Percentiles rank a stretch among this genome's conserved stretches.
Evolutionary conservation across 1,284 basidiomycete species (phyloP).

Genomic region (Malassezia dermatis): DNA sequence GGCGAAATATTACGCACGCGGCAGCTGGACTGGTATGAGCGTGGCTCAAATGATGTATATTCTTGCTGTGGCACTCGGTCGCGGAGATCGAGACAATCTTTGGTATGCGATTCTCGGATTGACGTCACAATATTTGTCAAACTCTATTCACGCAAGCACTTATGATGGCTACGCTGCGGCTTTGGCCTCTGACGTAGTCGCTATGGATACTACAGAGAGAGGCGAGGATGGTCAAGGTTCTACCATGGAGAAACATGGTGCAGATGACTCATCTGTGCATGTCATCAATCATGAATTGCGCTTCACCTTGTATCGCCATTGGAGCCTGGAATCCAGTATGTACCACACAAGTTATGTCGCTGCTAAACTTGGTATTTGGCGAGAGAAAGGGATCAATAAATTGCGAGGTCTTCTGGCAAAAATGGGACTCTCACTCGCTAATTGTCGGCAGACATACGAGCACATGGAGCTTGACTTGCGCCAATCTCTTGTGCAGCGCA

Average conservation of each 20-base stretch:
- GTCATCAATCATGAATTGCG: constrained; percentile 49
- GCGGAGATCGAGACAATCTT: constrained; percentile 81
- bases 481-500: constrained; percentile 65
- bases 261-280: constrained; percentile 38
- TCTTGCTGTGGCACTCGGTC: constrained; percentile 74
- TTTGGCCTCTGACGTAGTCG: constrained; percentile 35
- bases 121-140: constrained; percentile 80
- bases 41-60: constrained; percentile 80
- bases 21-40: constrained; percentile 79
- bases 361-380: constrained; percentile 88
- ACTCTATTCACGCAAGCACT: constrained; percentile 70
- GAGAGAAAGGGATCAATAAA: constrained; percentile 76
- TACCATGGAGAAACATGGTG: constrained; percentile 21
- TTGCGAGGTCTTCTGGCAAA: constrained; percentile 87
- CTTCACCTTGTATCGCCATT: constrained; percentile 90
- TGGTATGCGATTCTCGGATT: constrained; percentile 94
- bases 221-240: constrained; percentile 13
- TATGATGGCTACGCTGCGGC: constrained; percentile 57
- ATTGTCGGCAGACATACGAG: constrained; percentile 82
- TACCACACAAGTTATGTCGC: constrained; percentile 93
- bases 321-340: constrained; percentile 96
- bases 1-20: constrained; percentile 63
- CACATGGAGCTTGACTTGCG: constrained; percentile 97
- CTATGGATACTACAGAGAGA: constrained; percentile 16
- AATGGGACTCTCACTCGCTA: constrained; percentile 91